A percentile compares a stretch with the other conserved stretches of the same genome.
Conservation (phyloP, 2,329 filamentous ascomycete genomes). For the Trichoderma brevicompactum region DNA sequence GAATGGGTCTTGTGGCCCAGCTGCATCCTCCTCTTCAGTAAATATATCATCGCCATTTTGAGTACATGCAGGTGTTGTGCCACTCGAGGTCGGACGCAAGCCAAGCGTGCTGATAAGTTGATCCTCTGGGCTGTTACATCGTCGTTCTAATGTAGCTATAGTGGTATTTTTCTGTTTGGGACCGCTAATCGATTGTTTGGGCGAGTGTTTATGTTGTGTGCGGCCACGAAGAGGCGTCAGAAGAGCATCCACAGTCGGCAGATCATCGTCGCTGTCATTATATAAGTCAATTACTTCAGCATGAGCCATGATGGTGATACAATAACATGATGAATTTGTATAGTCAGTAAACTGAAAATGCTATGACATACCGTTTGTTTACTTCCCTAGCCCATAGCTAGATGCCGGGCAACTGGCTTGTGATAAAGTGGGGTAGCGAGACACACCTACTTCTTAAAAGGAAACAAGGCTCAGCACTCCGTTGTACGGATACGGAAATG, state of each 20-base stretch:
- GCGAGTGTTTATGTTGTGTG: background rate
- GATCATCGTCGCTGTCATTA: constrained; percentile 1
- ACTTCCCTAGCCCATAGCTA: background rate
- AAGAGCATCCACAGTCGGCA: background rate
- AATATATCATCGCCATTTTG: background rate
- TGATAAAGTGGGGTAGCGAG: background rate
- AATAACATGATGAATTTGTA: background rate
- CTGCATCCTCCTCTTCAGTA: background rate
- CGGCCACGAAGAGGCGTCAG: background rate
- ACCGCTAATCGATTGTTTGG: background rate
- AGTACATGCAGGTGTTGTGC: background rate
- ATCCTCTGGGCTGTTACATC: background rate
- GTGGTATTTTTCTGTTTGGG: background rate
- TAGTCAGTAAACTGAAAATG: background rate
- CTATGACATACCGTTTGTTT: constrained; percentile 10
- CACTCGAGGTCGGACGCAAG: background rate
- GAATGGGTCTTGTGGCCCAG: background rate
- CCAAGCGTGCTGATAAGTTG: background rate
- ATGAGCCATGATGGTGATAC: background rate
- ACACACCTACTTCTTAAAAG: background rate
- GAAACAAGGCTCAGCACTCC: no score
- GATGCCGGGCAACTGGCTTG: constrained; percentile 9
- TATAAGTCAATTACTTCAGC: background rate
- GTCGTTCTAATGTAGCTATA: background rate
- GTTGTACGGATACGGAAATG: no score